A percentile compares a stretch with the other conserved stretches of the same genome.
phyloP scores from a whole-genome alignment of 306 rosid genomes.

The Hippophae tibetana region DNA sequence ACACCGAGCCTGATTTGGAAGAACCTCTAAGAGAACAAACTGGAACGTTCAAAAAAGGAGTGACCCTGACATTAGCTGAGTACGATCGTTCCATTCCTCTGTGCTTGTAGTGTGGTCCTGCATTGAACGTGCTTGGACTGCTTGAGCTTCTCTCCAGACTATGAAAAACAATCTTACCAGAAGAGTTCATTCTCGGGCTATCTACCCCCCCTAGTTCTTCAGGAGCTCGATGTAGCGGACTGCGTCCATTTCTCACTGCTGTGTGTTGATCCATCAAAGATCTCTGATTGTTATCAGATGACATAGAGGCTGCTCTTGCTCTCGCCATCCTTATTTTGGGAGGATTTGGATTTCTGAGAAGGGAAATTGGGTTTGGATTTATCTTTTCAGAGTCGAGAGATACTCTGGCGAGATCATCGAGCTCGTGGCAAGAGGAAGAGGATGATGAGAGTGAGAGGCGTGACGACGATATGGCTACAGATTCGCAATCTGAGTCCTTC shows the following conservation, averaged over 20 bases:
- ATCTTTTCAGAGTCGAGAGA: slow-evolving; percentile 69
- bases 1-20: slow-evolving; percentile 67
- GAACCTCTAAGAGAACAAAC: slow-evolving; percentile 75
- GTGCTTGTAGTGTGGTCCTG: slow-evolving; percentile 71
- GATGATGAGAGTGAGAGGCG: slow-evolving; percentile 82
- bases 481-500: slow-evolving; percentile 57
- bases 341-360: slow-evolving; percentile 37
- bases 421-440: slow-evolving; percentile 76
- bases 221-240: slow-evolving; percentile 36
- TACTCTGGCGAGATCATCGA: slow-evolving; percentile 72
- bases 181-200: slow-evolving; percentile 87
- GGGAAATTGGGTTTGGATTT: slow-evolving; percentile 23
- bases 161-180: slow-evolving; percentile 87
- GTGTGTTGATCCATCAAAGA: slow-evolving; percentile 22
- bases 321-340: slow-evolving; percentile 49
- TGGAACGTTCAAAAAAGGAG: slow-evolving; percentile 92
- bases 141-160: slow-evolving; percentile 93
- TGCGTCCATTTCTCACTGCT: slow-evolving; percentile 36
- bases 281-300: slow-evolving; percentile 31
- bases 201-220: slow-evolving; percentile 34
- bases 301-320: slow-evolving; percentile 10
- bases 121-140: slow-evolving; percentile 85
- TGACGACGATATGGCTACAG: slow-evolving; percentile 60
- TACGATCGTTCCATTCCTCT: slow-evolving; percentile 93
- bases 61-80: slow-evolving; percentile 79